phyloP scores from a whole-genome alignment of 768 basidiomycete species.

The Saitozyma podzolica region DNA sequence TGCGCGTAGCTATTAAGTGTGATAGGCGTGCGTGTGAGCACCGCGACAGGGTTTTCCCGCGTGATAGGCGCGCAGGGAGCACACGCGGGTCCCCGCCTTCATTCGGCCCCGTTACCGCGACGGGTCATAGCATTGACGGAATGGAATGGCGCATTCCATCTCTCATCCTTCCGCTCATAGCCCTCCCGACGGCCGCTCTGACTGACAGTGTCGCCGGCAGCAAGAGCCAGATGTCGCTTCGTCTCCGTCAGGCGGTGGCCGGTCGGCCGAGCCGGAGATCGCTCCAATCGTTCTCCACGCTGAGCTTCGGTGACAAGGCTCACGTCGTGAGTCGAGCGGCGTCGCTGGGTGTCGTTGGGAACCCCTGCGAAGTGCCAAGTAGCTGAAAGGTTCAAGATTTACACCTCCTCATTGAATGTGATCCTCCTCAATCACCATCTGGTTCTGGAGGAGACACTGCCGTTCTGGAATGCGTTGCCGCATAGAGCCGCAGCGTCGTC shows the following conservation, averaged over 20 bases:
- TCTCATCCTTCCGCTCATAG: not conserved
- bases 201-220: too few species aligned
- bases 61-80: not conserved
- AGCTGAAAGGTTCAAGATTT: slow-evolving; percentile 25
- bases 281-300: slow-evolving; percentile 8
- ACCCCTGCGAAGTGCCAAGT: not conserved
- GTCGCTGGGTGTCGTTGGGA: too few species aligned
- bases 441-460: slow-evolving; percentile 26
- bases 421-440: slow-evolving; percentile 30
- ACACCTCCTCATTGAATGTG: slow-evolving; percentile 31
- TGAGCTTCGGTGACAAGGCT: slow-evolving; percentile 21
- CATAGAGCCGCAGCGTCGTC: slow-evolving; percentile 30
- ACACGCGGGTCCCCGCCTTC: not conserved
- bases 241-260: slow-evolving; percentile 39
- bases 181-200: not conserved
- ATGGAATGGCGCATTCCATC: not conserved
- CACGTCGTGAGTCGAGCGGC: slow-evolving; percentile 21
- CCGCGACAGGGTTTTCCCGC: too few species aligned
- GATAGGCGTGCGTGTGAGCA: too few species aligned
- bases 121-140: not conserved
- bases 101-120: not conserved
- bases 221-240: slow-evolving; percentile 27
- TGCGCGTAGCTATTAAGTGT: too few species aligned
- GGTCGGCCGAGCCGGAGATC: slow-evolving; percentile 28
- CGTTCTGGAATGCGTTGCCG: slow-evolving; percentile 36